Conservation (phyloP, 345 rosid species). For the Kernera saxatilis region DNA sequence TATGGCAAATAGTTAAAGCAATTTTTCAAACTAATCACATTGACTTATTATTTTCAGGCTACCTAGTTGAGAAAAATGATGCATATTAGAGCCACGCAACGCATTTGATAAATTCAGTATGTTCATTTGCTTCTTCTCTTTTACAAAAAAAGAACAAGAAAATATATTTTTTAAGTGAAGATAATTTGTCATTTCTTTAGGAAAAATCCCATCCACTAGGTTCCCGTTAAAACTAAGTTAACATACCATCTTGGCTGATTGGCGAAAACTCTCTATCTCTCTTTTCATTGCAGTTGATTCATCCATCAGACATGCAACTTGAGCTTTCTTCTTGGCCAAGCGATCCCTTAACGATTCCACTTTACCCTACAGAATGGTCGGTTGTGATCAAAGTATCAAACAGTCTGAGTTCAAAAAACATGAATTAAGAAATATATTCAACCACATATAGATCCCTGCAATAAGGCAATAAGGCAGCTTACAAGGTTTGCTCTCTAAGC, state of each 20-base stretch:
- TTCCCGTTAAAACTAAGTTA: slow-evolving; percentile 13
- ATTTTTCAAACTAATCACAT: neutral
- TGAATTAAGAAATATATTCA: neutral
- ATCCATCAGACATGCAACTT: slow-evolving; percentile 58
- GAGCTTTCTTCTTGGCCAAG: slow-evolving; percentile 64
- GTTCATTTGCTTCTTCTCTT: neutral
- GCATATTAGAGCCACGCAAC: neutral
- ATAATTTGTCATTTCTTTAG: neutral
- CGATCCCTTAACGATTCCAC: slow-evolving; percentile 51
- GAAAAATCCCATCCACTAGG: neutral
- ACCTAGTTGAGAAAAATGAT: neutral
- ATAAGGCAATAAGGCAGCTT: neutral
- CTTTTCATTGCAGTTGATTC: slow-evolving; percentile 63
- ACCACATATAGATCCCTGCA: neutral
- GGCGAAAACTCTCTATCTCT: slow-evolving; percentile 55
- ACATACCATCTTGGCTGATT: slow-evolving; percentile 57
- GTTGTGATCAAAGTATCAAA: neutral
- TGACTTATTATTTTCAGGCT: neutral
- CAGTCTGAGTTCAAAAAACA: neutral
- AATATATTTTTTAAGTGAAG: neutral
- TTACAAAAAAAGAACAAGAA: neutral
- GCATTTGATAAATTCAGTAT: slow-evolving; percentile 5
- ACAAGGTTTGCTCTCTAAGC: neutral
- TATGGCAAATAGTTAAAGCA: neutral
- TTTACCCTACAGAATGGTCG: slow-evolving; percentile 40